These are phyloP conservation scores for Aspergillus melleus DNA, from an alignment of 2,329 filamentous ascomycete species.

Conservation along the genomic window DNA sequence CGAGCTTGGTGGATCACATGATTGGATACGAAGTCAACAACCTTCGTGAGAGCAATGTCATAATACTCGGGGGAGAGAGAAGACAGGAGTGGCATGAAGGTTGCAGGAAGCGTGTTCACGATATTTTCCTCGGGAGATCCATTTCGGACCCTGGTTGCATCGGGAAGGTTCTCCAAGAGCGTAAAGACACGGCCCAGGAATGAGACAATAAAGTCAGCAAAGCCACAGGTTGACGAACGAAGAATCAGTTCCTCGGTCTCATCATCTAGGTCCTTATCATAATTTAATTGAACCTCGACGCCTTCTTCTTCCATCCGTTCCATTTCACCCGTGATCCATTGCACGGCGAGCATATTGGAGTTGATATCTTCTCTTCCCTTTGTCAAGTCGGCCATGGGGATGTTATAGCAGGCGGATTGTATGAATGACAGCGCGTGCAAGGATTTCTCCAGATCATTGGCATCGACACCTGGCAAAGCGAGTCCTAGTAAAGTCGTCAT, in stretches of 20 bases:
- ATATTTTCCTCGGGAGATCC: constrained; percentile 96
- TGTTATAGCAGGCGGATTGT: constrained; percentile 92
- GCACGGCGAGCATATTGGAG: constrained; percentile 74
- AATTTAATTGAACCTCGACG: constrained; percentile 81
- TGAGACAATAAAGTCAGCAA: constrained; percentile 87
- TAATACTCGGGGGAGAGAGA: constrained; percentile 91
- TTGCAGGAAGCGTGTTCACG: constrained; percentile 89
- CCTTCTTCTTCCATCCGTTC: constrained; percentile 89
- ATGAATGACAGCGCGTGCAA: constrained; percentile 93
- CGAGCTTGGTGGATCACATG: constrained; percentile 96
- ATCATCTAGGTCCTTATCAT: constrained; percentile 76
- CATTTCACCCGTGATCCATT: constrained; percentile 94
- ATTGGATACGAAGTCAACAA: constrained; percentile 84
- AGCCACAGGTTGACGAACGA: constrained; percentile 89
- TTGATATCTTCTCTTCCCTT: constrained; percentile 67
- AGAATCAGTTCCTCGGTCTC: constrained; percentile 85
- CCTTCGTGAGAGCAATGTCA: constrained; percentile 86
- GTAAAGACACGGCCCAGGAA: constrained; percentile 95
- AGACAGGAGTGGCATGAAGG: constrained; percentile 85
- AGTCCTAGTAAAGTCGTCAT: constrained; percentile 91
- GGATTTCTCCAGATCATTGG: constrained; percentile 96
- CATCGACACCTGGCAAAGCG: constrained; percentile 91
- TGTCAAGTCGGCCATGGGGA: constrained; percentile 83
- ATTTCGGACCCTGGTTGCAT: constrained; percentile 81
- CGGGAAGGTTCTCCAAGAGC: constrained; percentile 89